Evolutionary conservation across 2,329 filamentous ascomycete genomes (phyloP).

Genomic region (Lachnellula hyalina): DNA sequence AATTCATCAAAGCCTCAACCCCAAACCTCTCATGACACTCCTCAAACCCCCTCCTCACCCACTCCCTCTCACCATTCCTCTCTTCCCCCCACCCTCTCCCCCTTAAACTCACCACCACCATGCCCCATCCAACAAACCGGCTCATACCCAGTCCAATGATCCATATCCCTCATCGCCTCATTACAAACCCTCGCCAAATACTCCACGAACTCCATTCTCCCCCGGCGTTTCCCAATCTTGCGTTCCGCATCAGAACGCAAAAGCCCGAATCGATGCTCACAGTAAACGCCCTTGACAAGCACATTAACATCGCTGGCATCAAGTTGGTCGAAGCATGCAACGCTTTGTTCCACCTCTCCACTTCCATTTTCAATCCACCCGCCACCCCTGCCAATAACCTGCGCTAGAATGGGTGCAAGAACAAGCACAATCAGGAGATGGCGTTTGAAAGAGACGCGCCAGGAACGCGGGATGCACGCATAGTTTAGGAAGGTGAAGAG

Average conservation of each 20-base stretch:
- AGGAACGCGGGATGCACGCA: not conserved
- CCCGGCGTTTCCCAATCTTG: not conserved
- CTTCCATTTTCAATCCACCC: not conserved
- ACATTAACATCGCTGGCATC: not conserved
- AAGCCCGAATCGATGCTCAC: not conserved
- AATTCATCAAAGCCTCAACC: not conserved
- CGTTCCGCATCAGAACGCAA: not conserved
- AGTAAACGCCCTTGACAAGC: not conserved
- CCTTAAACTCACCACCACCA: not conserved
- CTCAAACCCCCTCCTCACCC: conserved; percentile 1
- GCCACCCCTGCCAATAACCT: not conserved
- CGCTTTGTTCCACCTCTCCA: not conserved
- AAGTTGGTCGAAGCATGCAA: conserved; percentile 3
- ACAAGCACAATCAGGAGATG: not conserved
- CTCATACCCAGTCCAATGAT: not conserved
- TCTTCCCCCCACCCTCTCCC: not conserved
- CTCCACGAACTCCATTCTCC: not conserved
- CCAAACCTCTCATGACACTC: conserved; percentile 5
- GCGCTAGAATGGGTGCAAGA: not conserved
- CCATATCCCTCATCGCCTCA: conserved; percentile 1
- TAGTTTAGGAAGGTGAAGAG: not conserved
- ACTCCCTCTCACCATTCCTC: not conserved
- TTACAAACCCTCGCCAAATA: not conserved
- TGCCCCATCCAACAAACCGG: conserved; percentile 1
- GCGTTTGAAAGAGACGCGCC: not conserved